phyloP scores from a whole-genome alignment of 495 filamentous ascomycete genomes.

The Aspergillus hancockii region DNA sequence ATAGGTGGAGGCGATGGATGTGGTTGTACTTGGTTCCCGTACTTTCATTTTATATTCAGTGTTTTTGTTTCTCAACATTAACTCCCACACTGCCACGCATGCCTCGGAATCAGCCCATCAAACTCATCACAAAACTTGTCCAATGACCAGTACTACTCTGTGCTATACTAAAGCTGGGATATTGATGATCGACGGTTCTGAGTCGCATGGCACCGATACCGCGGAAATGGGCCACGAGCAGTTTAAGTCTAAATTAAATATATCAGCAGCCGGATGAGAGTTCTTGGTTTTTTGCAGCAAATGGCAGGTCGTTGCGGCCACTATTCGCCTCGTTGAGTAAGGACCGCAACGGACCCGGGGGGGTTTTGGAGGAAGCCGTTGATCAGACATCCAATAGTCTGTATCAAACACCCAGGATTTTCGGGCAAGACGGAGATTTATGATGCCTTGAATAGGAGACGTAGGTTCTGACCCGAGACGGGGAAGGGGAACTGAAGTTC shows the following conservation, averaged over 20 bases:
- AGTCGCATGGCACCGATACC: neutral
- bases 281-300: neutral
- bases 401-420: neutral
- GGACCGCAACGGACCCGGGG: neutral
- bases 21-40: neutral
- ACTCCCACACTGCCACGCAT: neutral
- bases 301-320: neutral
- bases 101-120: conserved; percentile 1
- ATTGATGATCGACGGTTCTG: neutral
- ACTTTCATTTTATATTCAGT: neutral
- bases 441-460: neutral
- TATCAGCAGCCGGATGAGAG: neutral
- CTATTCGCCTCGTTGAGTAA: neutral
- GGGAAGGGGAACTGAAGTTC: conserved; percentile 19
- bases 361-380: too few species aligned
- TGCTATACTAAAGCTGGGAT: neutral
- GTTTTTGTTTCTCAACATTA: neutral
- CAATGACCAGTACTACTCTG: neutral
- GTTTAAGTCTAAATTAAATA: neutral
- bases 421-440: conserved; percentile 1
- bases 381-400: neutral
- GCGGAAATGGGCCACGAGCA: neutral
- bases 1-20: neutral
- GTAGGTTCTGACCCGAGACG: conserved; percentile 9
- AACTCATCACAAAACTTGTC: conserved; percentile 8